Evolutionary conservation across 306 rosid genomes (phyloP).

Genomic region (Malus sylvestris): DNA sequence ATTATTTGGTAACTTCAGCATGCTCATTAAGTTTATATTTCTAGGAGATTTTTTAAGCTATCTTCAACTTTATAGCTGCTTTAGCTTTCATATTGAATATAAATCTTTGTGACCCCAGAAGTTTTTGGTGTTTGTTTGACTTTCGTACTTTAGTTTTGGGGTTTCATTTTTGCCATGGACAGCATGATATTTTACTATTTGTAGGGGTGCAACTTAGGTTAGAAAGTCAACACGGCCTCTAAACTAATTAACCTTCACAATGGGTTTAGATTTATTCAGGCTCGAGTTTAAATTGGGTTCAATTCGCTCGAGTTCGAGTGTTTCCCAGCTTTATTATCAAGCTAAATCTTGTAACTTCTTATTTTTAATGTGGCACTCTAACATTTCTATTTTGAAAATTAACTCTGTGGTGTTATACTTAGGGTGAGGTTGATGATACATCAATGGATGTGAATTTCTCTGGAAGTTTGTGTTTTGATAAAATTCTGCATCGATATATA

Average conservation of each 20-base stretch:
- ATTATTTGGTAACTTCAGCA: not conserved
- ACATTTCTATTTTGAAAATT: not conserved
- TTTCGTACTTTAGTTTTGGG: no score
- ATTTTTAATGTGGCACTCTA: not conserved
- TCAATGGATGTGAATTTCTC: conserved; percentile 85
- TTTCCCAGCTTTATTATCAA: no score
- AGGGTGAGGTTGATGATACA: conserved; percentile 86
- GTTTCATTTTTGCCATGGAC: no score
- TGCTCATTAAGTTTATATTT: not conserved
- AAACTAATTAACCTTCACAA: no score
- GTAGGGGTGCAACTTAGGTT: no score
- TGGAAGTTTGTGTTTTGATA: conserved; percentile 73
- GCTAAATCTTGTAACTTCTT: no score
- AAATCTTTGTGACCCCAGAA: not conserved
- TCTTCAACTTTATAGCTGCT: not conserved
- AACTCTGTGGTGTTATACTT: conserved; percentile 18
- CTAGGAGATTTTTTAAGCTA: not conserved
- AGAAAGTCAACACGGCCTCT: no score
- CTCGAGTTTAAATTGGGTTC: no score
- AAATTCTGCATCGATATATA: conserved; percentile 60
- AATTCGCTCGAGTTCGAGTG: no score
- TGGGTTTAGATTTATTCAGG: no score
- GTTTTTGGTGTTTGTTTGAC: no score
- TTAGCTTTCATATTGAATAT: not conserved
- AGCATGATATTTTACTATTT: no score